These are phyloP conservation scores for Backusella mclennaniae DNA, from an alignment of 192 early-diverging fungal species.

Conservation along the genomic window DNA sequence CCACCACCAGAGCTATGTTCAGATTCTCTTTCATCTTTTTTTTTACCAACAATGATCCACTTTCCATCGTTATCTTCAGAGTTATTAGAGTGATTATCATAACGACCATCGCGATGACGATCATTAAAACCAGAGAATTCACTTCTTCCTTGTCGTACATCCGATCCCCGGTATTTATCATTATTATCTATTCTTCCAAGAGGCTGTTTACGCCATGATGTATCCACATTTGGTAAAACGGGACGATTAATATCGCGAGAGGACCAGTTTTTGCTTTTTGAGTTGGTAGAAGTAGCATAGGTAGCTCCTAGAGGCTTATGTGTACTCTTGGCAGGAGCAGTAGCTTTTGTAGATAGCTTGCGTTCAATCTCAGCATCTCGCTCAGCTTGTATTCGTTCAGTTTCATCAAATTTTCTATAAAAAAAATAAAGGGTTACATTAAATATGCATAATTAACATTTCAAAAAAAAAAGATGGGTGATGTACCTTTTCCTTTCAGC, in stretches of 20 bases:
- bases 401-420: conserved; percentile 43
- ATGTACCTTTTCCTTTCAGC: conserved; percentile 27
- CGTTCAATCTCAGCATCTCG: conserved; percentile 48
- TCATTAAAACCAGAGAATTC: not conserved
- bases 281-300: not conserved
- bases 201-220: not conserved
- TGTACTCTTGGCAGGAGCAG: not conserved
- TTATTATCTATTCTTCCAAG: not conserved
- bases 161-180: not conserved
- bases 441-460: not conserved
- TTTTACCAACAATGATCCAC: not conserved
- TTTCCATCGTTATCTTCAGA: not conserved
- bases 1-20: not conserved
- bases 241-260: too few species aligned
- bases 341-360: conserved; percentile 11
- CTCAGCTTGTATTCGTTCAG: conserved; percentile 45
- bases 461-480: too few species aligned
- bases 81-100: not conserved
- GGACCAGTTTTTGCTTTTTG: not conserved
- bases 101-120: not conserved
- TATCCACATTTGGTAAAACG: not conserved
- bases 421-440: not conserved
- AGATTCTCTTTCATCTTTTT: not conserved
- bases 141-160: not conserved
- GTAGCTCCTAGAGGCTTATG: not conserved